Evolutionary conservation across 176 grass and related monocot species (phyloP).

Genomic region (Musa beccarii): DNA sequence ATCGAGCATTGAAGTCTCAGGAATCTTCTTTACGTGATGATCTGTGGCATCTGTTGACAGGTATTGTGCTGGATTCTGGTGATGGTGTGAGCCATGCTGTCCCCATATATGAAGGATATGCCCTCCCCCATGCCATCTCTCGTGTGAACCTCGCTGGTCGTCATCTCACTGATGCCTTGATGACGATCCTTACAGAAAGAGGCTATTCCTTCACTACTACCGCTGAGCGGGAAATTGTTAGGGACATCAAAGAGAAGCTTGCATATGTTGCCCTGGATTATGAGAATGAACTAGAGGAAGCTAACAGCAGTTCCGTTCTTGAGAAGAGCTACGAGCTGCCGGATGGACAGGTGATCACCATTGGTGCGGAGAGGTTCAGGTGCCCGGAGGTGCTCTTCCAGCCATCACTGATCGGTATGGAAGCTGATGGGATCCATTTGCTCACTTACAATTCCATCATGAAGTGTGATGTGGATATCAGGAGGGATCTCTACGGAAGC

Average conservation of each 20-base stretch:
- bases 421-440: conserved; percentile 64
- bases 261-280: conserved; percentile 3
- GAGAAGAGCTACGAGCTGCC: conserved; percentile 7
- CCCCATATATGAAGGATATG: conserved; percentile 12
- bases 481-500: conserved; percentile 61
- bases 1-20: not conserved
- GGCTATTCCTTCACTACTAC: conserved; percentile 5
- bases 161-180: conserved; percentile 1
- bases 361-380: conserved; percentile 5
- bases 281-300: not conserved
- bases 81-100: conserved; percentile 15
- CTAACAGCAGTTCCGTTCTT: not conserved
- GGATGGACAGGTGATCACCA: conserved; percentile 10
- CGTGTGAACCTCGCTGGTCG: conserved; percentile 6
- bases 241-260: conserved; percentile 14
- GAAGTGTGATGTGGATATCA: conserved; percentile 88
- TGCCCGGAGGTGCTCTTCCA: conserved; percentile 92
- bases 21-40: not conserved
- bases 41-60: not conserved
- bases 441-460: conserved; percentile 89
- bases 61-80: conserved; percentile 10
- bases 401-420: conserved; percentile 71
- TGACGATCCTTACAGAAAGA: conserved; percentile 11
- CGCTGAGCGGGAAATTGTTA: conserved; percentile 4
- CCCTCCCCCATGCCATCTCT: conserved; percentile 5